Base-by-base conservation (phyloP, 148 eudicot genomes). In the Chenopodium album region DNA sequence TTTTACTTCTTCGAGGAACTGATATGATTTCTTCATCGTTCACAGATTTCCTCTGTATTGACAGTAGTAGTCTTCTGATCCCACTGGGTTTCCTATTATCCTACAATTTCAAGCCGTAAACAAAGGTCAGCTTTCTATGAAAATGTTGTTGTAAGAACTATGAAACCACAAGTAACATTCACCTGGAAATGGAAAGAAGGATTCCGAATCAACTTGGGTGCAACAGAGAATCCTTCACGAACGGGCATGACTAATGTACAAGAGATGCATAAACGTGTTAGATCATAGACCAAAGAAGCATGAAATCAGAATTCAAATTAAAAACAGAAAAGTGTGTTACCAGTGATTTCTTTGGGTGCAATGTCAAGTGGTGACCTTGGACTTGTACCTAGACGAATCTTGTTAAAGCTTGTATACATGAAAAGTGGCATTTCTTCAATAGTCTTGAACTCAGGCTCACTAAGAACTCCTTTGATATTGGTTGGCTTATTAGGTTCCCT, bases 131-230 rank as follows among this genome's bases (percentile, higher is more conserved):
- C 22, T 9, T 22, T 22, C 22, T 74, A 2, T 12, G n/a, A 52
- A 74, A 26, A 48, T 5, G 0, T 73, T 48, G 41, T 28, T 10
- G 47, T 78, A 34, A 50, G 32, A 20, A 52, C 20, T 34, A 23
- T 63, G 6, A 50, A 1, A 28, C 9, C 4, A 41, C 23, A 9
- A 71, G 71, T 23, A 50, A 63, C 9, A 69, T 71, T 85, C 75
- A 88, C 97, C 94, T 92, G 89, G 76, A 92, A 92, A 70, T 88
- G 90, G 84, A 91, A 91, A 80, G 89, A 80, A 22, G 83, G 84
- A 62, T 83, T 85, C 59, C 80, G 86, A 22, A 88, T 46, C 78
- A 87, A 82, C 78, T 84, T 84, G 23, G 89, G 85, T 29, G 81
- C 81, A 17, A 62, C 34, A 23, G 88, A 76, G 67, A 87, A 65